Conservation (phyloP, 345 rosid genomes). For the Eucalyptus marginata region DNA sequence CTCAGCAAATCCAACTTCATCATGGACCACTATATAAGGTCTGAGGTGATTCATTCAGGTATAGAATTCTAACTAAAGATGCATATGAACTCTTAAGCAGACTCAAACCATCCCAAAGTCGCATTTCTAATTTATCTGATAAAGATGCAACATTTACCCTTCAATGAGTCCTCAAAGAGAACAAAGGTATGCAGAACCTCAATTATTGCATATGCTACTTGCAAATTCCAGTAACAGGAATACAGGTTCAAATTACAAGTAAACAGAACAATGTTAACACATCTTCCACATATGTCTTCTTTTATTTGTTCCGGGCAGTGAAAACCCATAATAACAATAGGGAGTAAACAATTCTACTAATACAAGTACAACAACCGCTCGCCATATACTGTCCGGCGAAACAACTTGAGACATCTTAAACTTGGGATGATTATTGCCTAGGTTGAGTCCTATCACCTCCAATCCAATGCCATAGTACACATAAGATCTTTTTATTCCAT, state of each 20-base stretch:
- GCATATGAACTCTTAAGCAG: not conserved
- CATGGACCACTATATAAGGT: not conserved
- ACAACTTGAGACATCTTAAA: not conserved
- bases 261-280: not conserved
- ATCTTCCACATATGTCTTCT: not conserved
- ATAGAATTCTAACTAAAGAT: not conserved
- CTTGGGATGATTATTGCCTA: not conserved
- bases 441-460: not conserved
- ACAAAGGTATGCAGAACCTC: not conserved
- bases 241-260: not conserved
- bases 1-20: not conserved
- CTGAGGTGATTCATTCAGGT: not conserved
- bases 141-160: not conserved
- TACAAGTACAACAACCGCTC: not conserved
- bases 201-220: not conserved
- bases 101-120: not conserved
- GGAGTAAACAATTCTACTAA: not conserved
- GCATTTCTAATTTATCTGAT: not conserved
- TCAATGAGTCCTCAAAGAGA: not conserved
- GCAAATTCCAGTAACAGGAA: not conserved
- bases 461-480: not conserved
- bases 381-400: not conserved
- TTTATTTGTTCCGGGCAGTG: not conserved
- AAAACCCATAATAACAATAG: not conserved
- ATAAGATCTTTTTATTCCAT: not conserved